phyloP scores from a whole-genome alignment of 768 basidiomycete species.

The Sistotremastrum niveocremeum region DNA sequence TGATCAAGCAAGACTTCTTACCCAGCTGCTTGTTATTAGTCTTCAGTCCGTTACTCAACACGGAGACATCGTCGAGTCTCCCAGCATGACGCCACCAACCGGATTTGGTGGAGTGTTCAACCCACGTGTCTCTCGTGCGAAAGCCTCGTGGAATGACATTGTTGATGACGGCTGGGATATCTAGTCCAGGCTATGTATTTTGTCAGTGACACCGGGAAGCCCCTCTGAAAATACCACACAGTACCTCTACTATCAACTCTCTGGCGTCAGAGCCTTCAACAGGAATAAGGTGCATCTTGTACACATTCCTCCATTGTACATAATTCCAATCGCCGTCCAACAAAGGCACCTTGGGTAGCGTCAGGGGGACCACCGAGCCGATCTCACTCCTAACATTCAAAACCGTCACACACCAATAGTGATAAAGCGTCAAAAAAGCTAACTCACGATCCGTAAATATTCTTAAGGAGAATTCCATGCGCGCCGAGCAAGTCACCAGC shows the following conservation, averaged over 20 bases:
- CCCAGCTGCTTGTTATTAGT: constrained; percentile 18
- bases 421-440: background rate
- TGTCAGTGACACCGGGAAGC: background rate
- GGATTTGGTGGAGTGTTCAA: constrained; percentile 9
- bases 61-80: constrained; percentile 11
- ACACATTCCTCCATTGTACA: constrained; percentile 1
- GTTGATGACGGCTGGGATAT: constrained; percentile 11
- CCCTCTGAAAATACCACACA: background rate
- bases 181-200: constrained; percentile 7
- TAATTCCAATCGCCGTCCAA: constrained; percentile 5
- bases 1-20: background rate
- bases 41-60: constrained; percentile 18
- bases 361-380: constrained; percentile 3
- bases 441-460: constrained; percentile 7
- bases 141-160: constrained; percentile 11
- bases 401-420: too few species aligned
- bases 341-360: background rate
- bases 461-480: constrained; percentile 1
- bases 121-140: constrained; percentile 11
- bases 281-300: constrained; percentile 2
- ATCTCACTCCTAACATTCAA: background rate
- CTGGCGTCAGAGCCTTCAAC: constrained; percentile 1
- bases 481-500: constrained; percentile 3
- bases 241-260: constrained; percentile 12
- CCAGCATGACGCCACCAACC: constrained; percentile 12